phyloP scores from a whole-genome alignment of 495 filamentous ascomycete species.

The Penicillium lividum region DNA sequence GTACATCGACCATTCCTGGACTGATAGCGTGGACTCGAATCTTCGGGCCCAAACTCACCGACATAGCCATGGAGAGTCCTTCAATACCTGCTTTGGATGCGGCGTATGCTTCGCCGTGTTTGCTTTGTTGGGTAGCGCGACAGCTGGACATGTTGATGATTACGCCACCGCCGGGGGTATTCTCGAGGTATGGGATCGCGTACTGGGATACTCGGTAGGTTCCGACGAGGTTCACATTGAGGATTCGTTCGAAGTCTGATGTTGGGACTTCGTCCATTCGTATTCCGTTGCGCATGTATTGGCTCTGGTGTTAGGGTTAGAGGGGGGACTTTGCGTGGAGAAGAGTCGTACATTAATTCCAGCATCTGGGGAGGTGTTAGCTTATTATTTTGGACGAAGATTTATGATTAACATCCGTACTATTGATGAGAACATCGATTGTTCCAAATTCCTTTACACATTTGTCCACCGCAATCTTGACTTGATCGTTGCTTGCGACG shows the following conservation, averaged over 20 bases:
- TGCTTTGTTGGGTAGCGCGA: conserved; percentile 3
- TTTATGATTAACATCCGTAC: not conserved
- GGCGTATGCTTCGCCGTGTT: conserved; percentile 8
- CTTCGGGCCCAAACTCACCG: not conserved
- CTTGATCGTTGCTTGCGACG: not conserved
- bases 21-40: conserved; percentile 8
- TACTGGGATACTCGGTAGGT: conserved; percentile 7
- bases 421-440: conserved; percentile 1
- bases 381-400: not conserved
- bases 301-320: conserved; percentile 2
- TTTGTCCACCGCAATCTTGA: not conserved
- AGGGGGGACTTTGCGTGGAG: not conserved
- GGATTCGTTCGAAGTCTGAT: conserved; percentile 7
- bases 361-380: not conserved
- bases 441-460: not conserved
- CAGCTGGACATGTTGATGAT: conserved; percentile 9
- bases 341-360: not conserved
- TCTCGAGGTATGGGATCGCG: conserved; percentile 4
- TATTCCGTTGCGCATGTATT: conserved; percentile 4
- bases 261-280: conserved; percentile 7
- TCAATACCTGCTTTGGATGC: conserved; percentile 8
- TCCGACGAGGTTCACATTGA: conserved; percentile 4
- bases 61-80: conserved; percentile 7
- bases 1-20: conserved; percentile 9
- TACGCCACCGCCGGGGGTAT: conserved; percentile 3